These are phyloP conservation scores for Cladosporium halotolerans DNA, from an alignment of 2,329 filamentous ascomycete genomes.

Conservation along the genomic window DNA sequence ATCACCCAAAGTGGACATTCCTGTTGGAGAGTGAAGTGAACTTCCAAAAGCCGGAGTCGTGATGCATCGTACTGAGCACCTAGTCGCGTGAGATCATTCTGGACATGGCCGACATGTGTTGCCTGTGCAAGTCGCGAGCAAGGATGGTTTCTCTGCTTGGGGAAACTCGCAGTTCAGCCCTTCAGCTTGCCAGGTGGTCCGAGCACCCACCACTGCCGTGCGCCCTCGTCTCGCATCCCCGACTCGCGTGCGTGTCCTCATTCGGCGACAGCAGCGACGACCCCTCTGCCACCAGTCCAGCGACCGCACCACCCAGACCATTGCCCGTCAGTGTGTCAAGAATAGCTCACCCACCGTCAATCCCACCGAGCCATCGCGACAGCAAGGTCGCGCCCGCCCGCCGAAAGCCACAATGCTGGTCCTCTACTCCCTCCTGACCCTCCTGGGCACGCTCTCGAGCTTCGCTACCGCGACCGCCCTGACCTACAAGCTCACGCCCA, in stretches of 20 bases:
- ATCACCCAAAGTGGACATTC: no score
- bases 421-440: slow-evolving; percentile 22
- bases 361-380: not conserved
- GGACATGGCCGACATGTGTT: no score
- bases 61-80: no score
- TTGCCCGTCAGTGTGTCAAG: not conserved
- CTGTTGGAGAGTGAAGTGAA: no score
- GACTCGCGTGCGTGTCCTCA: slow-evolving; percentile 4
- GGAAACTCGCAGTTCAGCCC: no score
- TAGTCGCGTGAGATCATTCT: no score
- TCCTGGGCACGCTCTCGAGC: slow-evolving; percentile 60
- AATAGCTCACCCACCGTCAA: not conserved
- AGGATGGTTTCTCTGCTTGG: no score
- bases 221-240: not conserved
- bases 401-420: slow-evolving; percentile 20
- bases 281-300: not conserved
- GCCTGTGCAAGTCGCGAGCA: no score
- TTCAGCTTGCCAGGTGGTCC: not conserved
- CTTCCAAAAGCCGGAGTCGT: no score
- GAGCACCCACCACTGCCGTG: not conserved
- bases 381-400: not conserved
- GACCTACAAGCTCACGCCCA: slow-evolving; percentile 83
- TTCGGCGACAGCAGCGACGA: slow-evolving; percentile 8
- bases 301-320: not conserved
- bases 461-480: slow-evolving; percentile 79